These are phyloP conservation scores for Oryza nivara DNA, from an alignment of 176 grass and related monocot species.

Conservation along the genomic window DNA sequence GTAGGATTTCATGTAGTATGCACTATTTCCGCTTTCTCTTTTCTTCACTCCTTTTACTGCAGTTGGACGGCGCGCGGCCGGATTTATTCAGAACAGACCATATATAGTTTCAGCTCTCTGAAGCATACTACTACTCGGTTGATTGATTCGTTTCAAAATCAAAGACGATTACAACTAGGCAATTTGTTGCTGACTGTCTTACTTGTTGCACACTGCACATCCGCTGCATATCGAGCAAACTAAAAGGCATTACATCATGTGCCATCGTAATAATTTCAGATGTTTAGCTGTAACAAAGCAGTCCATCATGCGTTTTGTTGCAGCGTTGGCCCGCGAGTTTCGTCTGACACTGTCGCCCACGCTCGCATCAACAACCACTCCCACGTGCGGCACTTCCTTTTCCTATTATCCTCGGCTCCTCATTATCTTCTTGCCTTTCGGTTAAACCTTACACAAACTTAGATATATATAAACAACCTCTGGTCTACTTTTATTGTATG, in stretches of 20 bases:
- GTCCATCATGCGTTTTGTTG: background rate
- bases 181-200: background rate
- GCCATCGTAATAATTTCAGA: background rate
- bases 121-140: background rate
- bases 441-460: no score
- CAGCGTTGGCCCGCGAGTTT: background rate
- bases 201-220: background rate
- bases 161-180: background rate
- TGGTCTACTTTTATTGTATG: no score
- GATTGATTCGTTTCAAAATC: background rate
- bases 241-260: background rate
- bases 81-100: background rate
- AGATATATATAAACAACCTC: no score
- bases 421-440: no score
- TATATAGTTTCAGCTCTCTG: background rate
- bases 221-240: background rate
- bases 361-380: background rate
- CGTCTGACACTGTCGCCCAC: background rate
- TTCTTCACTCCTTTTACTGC: background rate
- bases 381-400: background rate
- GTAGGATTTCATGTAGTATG: constrained; percentile 29
- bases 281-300: background rate
- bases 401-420: no score
- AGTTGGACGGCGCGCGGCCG: background rate
- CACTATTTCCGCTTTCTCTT: constrained; percentile 37